Evolutionary conservation across 129 eudicot genomes (phyloP).

Genomic region (Solidago caesia): DNA sequence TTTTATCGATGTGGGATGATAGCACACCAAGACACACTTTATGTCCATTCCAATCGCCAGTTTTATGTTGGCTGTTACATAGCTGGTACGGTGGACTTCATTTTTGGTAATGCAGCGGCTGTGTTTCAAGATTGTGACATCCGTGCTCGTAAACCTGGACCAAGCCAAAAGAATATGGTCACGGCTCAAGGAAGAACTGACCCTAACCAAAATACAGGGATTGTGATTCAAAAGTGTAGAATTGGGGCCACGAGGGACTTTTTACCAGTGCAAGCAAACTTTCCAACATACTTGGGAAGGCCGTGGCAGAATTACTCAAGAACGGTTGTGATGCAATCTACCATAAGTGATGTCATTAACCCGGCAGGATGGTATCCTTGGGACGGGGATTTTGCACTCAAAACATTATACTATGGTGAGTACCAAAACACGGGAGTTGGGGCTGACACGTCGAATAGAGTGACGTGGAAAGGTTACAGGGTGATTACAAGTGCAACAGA

Average conservation of each 20-base stretch:
- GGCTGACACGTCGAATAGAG: slow-evolving; percentile 59
- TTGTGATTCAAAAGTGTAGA: slow-evolving; percentile 64
- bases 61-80: slow-evolving; percentile 58
- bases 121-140: slow-evolving; percentile 86
- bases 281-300: slow-evolving; percentile 68
- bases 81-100: slow-evolving; percentile 84
- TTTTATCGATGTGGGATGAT: slow-evolving; percentile 65
- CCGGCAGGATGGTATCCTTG: slow-evolving; percentile 87
- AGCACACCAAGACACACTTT: slow-evolving; percentile 88
- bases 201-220: slow-evolving; percentile 89
- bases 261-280: slow-evolving; percentile 41
- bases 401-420: slow-evolving; percentile 71
- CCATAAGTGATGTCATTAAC: slow-evolving; percentile 50
- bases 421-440: slow-evolving; percentile 65
- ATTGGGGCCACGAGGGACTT: slow-evolving; percentile 74
- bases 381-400: slow-evolving; percentile 58
- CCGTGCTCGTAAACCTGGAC: slow-evolving; percentile 63
- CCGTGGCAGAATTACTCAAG: slow-evolving; percentile 83
- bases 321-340: slow-evolving; percentile 67
- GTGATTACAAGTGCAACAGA: slow-evolving; percentile 61
- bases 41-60: slow-evolving; percentile 84
- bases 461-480: slow-evolving; percentile 60
- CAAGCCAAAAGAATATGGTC: slow-evolving; percentile 71
- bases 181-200: slow-evolving; percentile 94
- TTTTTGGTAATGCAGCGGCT: slow-evolving; percentile 80